Evolutionary conservation across 2,329 filamentous ascomycete genomes (phyloP), one percentile per base, ranked within the genome.

Genomic region (Ascochyta lentis): DNA sequence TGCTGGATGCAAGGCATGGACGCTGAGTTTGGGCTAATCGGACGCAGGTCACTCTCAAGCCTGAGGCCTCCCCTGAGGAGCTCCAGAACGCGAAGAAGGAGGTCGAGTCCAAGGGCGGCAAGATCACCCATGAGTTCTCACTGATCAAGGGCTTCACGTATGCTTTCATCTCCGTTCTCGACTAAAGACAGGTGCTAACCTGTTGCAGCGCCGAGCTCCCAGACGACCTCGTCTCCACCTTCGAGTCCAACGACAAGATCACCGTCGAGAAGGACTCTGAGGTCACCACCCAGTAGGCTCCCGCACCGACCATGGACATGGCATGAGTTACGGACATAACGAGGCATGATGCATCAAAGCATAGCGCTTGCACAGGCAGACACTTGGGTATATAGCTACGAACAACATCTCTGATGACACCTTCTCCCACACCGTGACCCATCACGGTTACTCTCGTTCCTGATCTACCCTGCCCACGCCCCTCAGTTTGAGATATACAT

Each of bases 91-190:
- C 90, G 58, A 96, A 96, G 86, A 80, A 93, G 75, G 80, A 88
- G 56, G 90, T 88, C 66, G 79, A 75, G 57, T 84, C 89, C 38
- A 86, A 94, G 74, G 94, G 94, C 72, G 94, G 92, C 74, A 86
- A 86, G 77, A 95, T 98, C 79, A 86, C 80, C 51, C 87, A 95
- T 67, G 90, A 95, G 76, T 96, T 91, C 82, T 88, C 80, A 58
- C 79, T 96, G 68, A 92, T 96, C 84, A 96, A 94, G 81, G 93
- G 89, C 55, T 97, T 97, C 81, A 88, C 90, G 94, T 97, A 86
- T 66, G 90, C 29, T 31, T 19, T 31, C 29, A 12, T 6, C 12
- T 31, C 29, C 4, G 4, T 31, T 13, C 29, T 31, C 10, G 29
- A 31, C 10, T 4, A 6, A 31, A 12, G 10, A 31, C 1, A 4